Evolutionary conservation across 1,139 yeast species (phyloP).

Genomic region (Magnusiomyces tetraspermus): DNA sequence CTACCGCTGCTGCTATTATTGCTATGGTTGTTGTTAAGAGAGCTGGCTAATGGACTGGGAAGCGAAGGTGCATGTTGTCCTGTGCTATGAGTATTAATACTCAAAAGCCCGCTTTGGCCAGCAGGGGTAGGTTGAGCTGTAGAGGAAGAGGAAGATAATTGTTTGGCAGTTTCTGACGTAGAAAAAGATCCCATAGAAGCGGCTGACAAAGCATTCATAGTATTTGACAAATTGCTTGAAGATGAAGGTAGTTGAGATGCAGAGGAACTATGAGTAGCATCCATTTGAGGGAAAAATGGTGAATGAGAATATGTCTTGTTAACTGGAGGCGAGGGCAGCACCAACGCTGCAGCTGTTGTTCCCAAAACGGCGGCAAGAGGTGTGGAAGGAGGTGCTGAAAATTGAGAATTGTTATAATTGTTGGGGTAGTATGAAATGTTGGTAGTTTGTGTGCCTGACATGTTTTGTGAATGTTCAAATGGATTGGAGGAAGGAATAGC

Average conservation of each 20-base stretch:
- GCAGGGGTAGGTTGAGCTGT: not conserved
- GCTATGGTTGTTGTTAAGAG: not conserved
- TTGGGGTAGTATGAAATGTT: not conserved
- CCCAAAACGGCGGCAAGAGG: slow-evolving; percentile 34
- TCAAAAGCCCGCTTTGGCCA: not conserved
- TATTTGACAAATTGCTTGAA: no score
- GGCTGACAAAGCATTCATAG: no score
- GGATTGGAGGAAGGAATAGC: not conserved
- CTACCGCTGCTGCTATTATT: no score
- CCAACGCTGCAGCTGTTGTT: slow-evolving; percentile 33
- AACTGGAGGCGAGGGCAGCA: slow-evolving; percentile 22
- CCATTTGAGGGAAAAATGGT: slow-evolving; percentile 17
- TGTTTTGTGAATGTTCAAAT: not conserved
- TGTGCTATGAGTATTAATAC: not conserved
- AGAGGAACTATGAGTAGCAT: slow-evolving; percentile 11
- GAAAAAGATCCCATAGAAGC: no score
- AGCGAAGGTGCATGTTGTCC: not conserved
- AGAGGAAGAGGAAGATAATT: not conserved
- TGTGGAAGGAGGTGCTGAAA: slow-evolving; percentile 24
- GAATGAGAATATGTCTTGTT: slow-evolving; percentile 17
- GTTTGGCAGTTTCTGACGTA: no score
- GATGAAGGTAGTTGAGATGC: no score
- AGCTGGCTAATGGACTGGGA: not conserved
- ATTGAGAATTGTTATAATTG: not conserved
- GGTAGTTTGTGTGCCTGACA: not conserved